Conservation (phyloP, 1,139 yeast genomes). For the Candida smagusa region DNA sequence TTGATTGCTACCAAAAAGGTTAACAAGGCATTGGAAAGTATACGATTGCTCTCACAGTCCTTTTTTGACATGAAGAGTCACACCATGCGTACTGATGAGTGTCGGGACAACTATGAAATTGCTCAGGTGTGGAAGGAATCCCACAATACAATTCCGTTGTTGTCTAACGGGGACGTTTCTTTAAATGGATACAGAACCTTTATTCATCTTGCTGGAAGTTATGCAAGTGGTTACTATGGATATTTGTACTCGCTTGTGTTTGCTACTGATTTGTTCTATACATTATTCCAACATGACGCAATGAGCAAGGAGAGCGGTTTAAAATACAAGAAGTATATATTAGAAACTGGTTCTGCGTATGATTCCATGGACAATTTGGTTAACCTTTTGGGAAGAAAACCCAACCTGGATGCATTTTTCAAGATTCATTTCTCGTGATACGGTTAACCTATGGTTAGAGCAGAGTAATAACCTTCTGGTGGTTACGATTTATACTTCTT, state of each 20-base stretch:
- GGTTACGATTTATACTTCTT: too few relatives aligned
- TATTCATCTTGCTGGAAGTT: conserved; percentile 51
- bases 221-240: conserved; percentile 54
- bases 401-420: conserved; percentile 68
- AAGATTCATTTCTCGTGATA: too few relatives aligned
- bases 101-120: conserved; percentile 44
- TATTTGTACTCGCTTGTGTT: conserved; percentile 83
- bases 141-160: conserved; percentile 55
- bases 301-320: conserved; percentile 52
- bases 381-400: conserved; percentile 73
- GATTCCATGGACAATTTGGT: conserved; percentile 64
- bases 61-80: conserved; percentile 74
- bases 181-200: conserved; percentile 73
- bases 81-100: conserved; percentile 41
- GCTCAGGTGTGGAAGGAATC: conserved; percentile 59
- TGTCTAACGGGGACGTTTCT: conserved; percentile 51
- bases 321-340: conserved; percentile 60
- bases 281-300: conserved; percentile 66
- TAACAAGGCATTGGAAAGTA: conserved; percentile 64
- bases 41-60: conserved; percentile 77
- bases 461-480: too few relatives aligned
- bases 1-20: conserved; percentile 69
- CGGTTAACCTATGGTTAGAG: too few relatives aligned
- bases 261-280: conserved; percentile 78
- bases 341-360: conserved; percentile 69